These are phyloP conservation scores for Artemisia tridentata DNA, from an alignment of 129 eudicot species.

Conservation along the genomic window DNA sequence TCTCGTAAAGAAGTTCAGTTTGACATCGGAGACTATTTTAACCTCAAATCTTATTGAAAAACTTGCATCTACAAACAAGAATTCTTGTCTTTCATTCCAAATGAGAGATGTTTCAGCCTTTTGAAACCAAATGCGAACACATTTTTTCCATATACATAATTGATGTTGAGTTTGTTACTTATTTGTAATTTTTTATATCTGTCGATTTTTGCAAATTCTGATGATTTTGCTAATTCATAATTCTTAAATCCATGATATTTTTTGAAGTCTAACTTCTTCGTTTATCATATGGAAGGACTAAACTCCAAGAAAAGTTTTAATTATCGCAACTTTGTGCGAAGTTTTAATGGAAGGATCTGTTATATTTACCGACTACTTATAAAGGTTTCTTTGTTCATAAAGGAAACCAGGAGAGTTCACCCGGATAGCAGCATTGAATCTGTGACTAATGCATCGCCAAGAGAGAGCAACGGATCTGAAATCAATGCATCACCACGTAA, in stretches of 20 bases:
- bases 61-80: too few species aligned
- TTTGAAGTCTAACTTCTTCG: too few species aligned
- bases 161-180: background rate
- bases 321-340: background rate
- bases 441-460: too few species aligned
- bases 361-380: background rate
- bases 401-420: conserved; percentile 40
- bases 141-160: background rate
- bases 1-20: background rate
- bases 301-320: background rate
- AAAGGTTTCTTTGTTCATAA: conserved; percentile 3
- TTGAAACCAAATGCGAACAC: background rate
- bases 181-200: background rate
- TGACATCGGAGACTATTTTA: background rate
- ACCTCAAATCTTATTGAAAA: too few species aligned
- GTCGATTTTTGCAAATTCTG: conserved; percentile 1
- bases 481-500: too few species aligned
- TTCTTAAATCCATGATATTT: too few species aligned
- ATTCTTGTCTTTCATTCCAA: background rate
- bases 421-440: too few species aligned
- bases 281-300: too few species aligned
- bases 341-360: background rate
- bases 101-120: background rate
- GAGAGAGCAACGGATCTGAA: too few species aligned
- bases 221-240: background rate